These are phyloP conservation scores for Acanthamoeba castellanii DNA, from an alignment of 208 protist species.

Conservation along the genomic window DNA sequence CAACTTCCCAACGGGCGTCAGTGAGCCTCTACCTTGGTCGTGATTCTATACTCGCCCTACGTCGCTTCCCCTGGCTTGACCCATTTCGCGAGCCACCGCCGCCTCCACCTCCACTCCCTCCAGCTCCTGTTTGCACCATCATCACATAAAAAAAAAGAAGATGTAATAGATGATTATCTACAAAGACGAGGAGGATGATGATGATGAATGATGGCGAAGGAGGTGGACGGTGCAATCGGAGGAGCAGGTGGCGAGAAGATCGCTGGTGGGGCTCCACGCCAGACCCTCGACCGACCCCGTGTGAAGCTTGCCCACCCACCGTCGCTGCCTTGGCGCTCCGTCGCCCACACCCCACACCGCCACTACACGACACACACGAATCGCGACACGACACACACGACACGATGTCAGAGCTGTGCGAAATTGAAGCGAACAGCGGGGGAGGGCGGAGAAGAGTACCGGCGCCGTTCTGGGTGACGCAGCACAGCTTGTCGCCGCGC, in stretches of 20 bases:
- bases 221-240: slow-evolving; percentile 57
- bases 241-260: slow-evolving; percentile 27
- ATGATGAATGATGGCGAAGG: neutral
- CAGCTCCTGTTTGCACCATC: too few species aligned
- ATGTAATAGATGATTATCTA: too few species aligned
- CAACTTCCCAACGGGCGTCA: too few species aligned
- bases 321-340: neutral
- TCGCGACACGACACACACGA: neutral
- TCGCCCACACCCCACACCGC: slow-evolving; percentile 15
- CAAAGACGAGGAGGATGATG: too few species aligned
- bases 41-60: too few species aligned
- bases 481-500: slow-evolving; percentile 36
- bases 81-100: too few species aligned
- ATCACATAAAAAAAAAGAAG: too few species aligned
- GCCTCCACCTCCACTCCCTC: too few species aligned
- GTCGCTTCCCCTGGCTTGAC: too few species aligned
- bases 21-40: too few species aligned
- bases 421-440: neutral
- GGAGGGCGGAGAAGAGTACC: neutral
- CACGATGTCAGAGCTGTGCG: neutral
- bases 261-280: slow-evolving; percentile 10
- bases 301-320: slow-evolving; percentile 8
- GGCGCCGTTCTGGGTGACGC: slow-evolving; percentile 31
- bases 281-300: slow-evolving; percentile 43
- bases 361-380: neutral